Percentiles rank a stretch among this genome's conserved stretches.
Conservation (phyloP, 805 yeast genomes). For the Sugiyamaella smithiae region DNA sequence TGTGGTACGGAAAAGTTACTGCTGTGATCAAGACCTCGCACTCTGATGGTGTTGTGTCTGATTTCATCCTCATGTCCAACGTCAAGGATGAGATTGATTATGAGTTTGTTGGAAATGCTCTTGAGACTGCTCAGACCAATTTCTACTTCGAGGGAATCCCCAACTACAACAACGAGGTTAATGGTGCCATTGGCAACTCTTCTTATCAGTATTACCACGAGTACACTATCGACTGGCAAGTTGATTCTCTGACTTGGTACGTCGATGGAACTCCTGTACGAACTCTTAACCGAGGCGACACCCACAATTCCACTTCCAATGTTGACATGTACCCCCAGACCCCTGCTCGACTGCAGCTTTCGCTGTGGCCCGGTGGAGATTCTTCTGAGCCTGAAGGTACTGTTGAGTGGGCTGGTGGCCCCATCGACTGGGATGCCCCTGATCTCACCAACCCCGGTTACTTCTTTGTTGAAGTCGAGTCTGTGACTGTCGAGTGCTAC, state of each 20-base stretch:
- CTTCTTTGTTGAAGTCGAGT: slow-evolving; percentile 63
- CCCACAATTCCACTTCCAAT: slow-evolving; percentile 56
- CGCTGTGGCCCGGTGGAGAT: slow-evolving; percentile 55
- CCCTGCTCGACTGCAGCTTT: slow-evolving; percentile 78
- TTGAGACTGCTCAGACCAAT: slow-evolving; percentile 69
- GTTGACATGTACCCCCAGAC: slow-evolving; percentile 82
- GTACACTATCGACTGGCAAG: slow-evolving; percentile 79
- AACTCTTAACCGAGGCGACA: slow-evolving; percentile 54
- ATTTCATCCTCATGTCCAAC: slow-evolving; percentile 76
- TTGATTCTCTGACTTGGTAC: slow-evolving; percentile 66
- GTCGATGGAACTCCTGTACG: slow-evolving; percentile 69
- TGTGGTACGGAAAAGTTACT: slow-evolving; percentile 85
- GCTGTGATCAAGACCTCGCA: slow-evolving; percentile 71
- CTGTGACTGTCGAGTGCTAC: slow-evolving; percentile 63
- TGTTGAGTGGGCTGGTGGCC: slow-evolving; percentile 86
- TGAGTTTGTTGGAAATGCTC: slow-evolving; percentile 78
- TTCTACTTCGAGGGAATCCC: slow-evolving; percentile 73
- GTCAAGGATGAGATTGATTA: slow-evolving; percentile 89
- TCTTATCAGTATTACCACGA: slow-evolving; percentile 71
- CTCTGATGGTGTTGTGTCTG: slow-evolving; percentile 76
- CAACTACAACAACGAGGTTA: slow-evolving; percentile 58
- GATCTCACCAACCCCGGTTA: slow-evolving; percentile 80
- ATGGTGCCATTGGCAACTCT: slow-evolving; percentile 36
- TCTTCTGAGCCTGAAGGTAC: slow-evolving; percentile 56
- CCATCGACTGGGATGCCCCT: slow-evolving; percentile 71